Base-by-base conservation (phyloP, 495 filamentous ascomycete species). In the Darksidea phi region DNA sequence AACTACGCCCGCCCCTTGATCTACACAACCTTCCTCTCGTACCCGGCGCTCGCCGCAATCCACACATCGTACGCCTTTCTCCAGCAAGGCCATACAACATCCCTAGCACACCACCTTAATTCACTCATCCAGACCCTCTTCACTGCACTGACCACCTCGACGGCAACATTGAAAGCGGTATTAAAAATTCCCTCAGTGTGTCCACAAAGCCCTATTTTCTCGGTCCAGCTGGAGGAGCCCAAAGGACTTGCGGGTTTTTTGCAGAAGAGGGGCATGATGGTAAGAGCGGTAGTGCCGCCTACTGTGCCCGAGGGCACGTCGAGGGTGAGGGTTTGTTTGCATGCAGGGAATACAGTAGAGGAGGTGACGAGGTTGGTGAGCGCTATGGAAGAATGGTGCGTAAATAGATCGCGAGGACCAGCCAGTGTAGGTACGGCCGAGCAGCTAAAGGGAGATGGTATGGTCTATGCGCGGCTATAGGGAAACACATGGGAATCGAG, bases 1-100 rank as follows among this genome's bases (percentile, higher is more conserved):
- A 87, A 87, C 65, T 86, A 86, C 59, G 82, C 83, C 17, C 76
- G 81, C 13, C 77, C 76, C 1, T 69, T 87, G 17, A 85, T 87
- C 26, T 87, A 86, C 66, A 84, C 81, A 0, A 87, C 84, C 0
- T 75, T 77, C 32, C 78, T 84, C 76, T 72, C 79, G 2, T 82
- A 80, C 42, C 80, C 84, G 1, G 69, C 77, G 0, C 69, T 86
- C 24, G 78, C 72, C 6, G 77, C 74, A 45, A 81, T 86, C 47
- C 67, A 72, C 46, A 73, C 72, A 0, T 71, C 74, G 3, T 86
- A 86, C 60, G 55, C 71, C 7, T 75, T 82, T 32, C 69, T 86
- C n/a, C 65, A 69, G 2, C 63, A 69, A 13, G 78, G 79, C 12
- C 59, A 70, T 41, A 78, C 80, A 4, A 70, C 74, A 23, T 48